These are phyloP conservation scores for Solanum microdontum DNA, from an alignment of 257 asterid species.

Conservation along the genomic window DNA sequence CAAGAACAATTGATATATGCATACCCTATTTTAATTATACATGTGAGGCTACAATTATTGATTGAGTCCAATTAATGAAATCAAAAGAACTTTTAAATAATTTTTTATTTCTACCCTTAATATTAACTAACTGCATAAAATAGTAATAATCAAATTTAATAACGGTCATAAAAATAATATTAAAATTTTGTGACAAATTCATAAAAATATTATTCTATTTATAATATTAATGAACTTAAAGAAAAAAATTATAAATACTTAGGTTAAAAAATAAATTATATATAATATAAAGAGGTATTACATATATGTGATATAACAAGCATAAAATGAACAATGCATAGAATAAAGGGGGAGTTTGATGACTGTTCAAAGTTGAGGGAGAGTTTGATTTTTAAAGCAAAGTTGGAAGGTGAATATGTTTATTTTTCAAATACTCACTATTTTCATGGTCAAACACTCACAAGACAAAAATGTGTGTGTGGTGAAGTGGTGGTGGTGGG, in stretches of 20 bases:
- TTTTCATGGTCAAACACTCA: not conserved
- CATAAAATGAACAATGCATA: not conserved
- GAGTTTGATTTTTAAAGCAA: not conserved
- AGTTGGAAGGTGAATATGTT: not conserved
- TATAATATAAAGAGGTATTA: not conserved
- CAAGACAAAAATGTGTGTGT: not conserved
- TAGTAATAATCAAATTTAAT: not conserved
- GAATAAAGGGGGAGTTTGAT: not conserved
- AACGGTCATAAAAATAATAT: not conserved
- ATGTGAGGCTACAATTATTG: not conserved
- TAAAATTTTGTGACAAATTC: not conserved
- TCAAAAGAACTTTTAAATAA: fast-evolving
- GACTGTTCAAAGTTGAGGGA: not conserved
- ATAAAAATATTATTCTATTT: not conserved
- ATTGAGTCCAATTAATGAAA: not conserved
- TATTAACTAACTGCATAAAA: not conserved
- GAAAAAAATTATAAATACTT: too few species aligned
- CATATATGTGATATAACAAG: too few species aligned
- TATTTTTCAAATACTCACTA: not conserved
- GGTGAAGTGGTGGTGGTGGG: not conserved
- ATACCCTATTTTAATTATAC: not conserved
- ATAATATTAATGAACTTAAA: not conserved
- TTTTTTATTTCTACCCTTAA: not conserved
- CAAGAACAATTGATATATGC: not conserved
- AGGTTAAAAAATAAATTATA: not conserved